These are phyloP conservation scores for Lactarius tabidus DNA, from an alignment of 768 basidiomycete genomes.

Conservation along the genomic window DNA sequence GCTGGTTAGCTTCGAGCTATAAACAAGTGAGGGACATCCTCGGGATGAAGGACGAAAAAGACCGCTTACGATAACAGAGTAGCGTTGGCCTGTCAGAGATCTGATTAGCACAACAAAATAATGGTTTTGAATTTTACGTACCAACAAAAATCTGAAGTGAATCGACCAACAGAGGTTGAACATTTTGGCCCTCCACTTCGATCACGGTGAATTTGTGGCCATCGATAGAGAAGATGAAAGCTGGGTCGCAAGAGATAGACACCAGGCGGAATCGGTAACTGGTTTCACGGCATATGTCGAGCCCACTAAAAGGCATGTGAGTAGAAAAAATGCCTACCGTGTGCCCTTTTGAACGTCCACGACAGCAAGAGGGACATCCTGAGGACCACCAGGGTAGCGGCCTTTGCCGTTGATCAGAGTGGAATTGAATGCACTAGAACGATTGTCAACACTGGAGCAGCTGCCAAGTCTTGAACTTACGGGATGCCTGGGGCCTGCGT, in stretches of 20 bases:
- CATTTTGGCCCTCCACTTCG: conserved; percentile 23
- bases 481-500: neutral
- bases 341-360: neutral
- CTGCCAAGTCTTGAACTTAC: neutral
- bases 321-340: neutral
- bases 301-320: neutral
- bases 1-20: neutral
- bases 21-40: neutral
- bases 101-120: neutral
- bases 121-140: neutral
- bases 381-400: conserved; percentile 1
- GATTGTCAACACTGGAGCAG: neutral
- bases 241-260: conserved; percentile 26
- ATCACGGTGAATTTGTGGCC: conserved; percentile 13
- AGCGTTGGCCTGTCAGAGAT: neutral
- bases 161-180: conserved; percentile 20
- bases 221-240: conserved; percentile 41
- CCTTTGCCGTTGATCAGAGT: conserved; percentile 11
- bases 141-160: conserved; percentile 22
- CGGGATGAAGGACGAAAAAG: neutral
- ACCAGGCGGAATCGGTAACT: conserved; percentile 49
- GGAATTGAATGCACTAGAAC: neutral
- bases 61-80: neutral
- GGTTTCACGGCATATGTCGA: neutral
- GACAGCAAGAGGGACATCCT: neutral